These are phyloP conservation scores for Pseudocercospora fuligena DNA, from an alignment of 2,329 filamentous ascomycete species.

Conservation along the genomic window DNA sequence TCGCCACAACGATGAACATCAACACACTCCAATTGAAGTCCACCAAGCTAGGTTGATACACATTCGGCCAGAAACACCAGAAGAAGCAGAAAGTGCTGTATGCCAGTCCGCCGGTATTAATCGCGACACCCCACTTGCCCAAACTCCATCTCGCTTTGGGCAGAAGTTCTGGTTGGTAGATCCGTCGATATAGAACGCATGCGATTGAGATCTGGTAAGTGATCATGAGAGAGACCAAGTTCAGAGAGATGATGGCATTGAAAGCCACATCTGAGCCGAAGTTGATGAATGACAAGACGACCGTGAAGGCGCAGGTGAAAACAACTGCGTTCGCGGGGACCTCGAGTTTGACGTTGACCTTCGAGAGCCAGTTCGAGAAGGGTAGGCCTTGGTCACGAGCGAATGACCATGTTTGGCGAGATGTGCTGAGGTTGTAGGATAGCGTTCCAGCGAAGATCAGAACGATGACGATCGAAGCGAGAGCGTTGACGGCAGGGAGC, in stretches of 20 bases:
- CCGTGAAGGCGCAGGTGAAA: slow-evolving; percentile 31
- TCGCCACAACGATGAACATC: slow-evolving; percentile 29
- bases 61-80: slow-evolving; percentile 48
- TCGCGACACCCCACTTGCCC: slow-evolving; percentile 43
- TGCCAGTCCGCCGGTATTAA: slow-evolving; percentile 45
- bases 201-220: slow-evolving; percentile 50
- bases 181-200: slow-evolving; percentile 46
- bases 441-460: slow-evolving; percentile 31
- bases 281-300: slow-evolving; percentile 36
- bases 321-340: slow-evolving; percentile 36
- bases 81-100: slow-evolving; percentile 47
- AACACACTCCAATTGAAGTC: slow-evolving; percentile 27
- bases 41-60: slow-evolving; percentile 13
- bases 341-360: slow-evolving; percentile 20
- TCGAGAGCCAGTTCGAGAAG: slow-evolving; percentile 28
- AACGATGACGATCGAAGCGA: slow-evolving; percentile 32
- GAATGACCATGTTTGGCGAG: slow-evolving; percentile 45
- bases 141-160: slow-evolving; percentile 46
- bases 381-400: slow-evolving; percentile 41
- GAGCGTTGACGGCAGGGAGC: slow-evolving; percentile 33
- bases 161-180: slow-evolving; percentile 44
- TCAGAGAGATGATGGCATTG: slow-evolving; percentile 48
- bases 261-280: slow-evolving; percentile 36
- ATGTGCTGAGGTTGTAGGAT: slow-evolving; percentile 30
- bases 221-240: slow-evolving; percentile 45